Evolutionary conservation across 768 basidiomycete genomes (phyloP), one percentile per base, ranked within the genome.

Genomic region (Lentinula edodes): DNA sequence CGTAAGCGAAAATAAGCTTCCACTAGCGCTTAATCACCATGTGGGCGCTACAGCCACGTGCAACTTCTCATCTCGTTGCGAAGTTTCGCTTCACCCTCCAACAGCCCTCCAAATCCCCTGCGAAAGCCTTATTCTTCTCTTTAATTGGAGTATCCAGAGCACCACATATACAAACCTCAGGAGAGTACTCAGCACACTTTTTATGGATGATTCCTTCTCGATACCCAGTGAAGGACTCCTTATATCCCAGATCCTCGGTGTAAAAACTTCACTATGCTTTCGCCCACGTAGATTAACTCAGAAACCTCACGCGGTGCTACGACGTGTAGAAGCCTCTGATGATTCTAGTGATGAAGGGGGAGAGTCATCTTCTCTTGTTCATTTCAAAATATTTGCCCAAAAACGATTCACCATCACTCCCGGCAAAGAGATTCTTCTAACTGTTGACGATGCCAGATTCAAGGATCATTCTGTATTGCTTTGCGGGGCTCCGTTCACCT

Each of bases 371-470:
- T 67, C 72, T 34, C 68, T 80, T 60, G 78, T 81, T 42, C 82
- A 80, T 70, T 90, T 87, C 68, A 83, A 79, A 68, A 74, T 90
- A 12, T 86, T 87, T 69, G 85, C 88, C 3, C 80, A 81, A 66
- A 90, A 90, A 75, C 75, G 83, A 63, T 85, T 90, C 69, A 84
- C 84, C 68, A 81, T 88, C 66, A 87, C 82, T 68, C 83, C 87
- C 12, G 88, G 88, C 61, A 87, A 87, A 72, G 85, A 87, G 73
- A 82, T 90, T 56, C 76, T 88, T 52, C 77, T 90, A 58, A 79
- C 86, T 6, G 75, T 89, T 38, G 79, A 75, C 34, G 80, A 86
- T 64, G 82, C 82, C 43, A 68, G 73, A 12, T 81, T 83, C 72
- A 79, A 82, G 61, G 85, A 87, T 61, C 78, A 77, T 62, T 74